Percentiles rank a stretch among this genome's conserved stretches.
phyloP scores from a whole-genome alignment of 2,329 filamentous ascomycete species.

The Aspergillus pseudoterreus region DNA sequence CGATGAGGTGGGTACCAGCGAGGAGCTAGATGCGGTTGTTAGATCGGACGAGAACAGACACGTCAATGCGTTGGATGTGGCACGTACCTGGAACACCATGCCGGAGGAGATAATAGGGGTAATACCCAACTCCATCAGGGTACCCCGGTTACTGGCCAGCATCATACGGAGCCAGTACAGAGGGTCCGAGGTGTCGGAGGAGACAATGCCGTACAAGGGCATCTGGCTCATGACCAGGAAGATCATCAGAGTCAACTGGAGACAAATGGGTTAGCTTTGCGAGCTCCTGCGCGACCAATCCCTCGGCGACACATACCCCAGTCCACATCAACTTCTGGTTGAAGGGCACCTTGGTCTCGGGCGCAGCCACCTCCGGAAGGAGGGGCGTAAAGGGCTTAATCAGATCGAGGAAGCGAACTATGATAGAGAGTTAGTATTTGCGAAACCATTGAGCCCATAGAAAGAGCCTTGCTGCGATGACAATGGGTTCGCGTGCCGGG shows the following conservation, averaged over 20 bases:
- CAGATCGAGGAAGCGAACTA: constrained; percentile 98
- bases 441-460: constrained; percentile 22
- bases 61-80: neutral
- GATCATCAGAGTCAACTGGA: constrained; percentile 80
- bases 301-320: constrained; percentile 49
- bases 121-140: constrained; percentile 93
- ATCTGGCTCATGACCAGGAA: constrained; percentile 99
- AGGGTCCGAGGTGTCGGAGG: constrained; percentile 95
- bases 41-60: constrained; percentile 6
- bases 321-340: constrained; percentile 98
- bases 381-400: constrained; percentile 99
- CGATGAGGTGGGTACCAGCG: constrained; percentile 98
- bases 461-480: constrained; percentile 14
- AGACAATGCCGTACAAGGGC: constrained; percentile 98
- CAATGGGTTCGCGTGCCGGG: constrained; percentile 25
- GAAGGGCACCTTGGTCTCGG: constrained; percentile 98
- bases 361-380: constrained; percentile 97
- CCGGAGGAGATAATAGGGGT: constrained; percentile 99
- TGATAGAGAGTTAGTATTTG: constrained; percentile 21
- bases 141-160: constrained; percentile 97
- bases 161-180: constrained; percentile 99
- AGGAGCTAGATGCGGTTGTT: constrained; percentile 60
- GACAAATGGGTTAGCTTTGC: constrained; percentile 16
- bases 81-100: constrained; percentile 88
- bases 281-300: constrained; percentile 9